These are phyloP conservation scores for Kurtzmaniella fragi DNA, from an alignment of 805 yeast genomes.

Conservation along the genomic window DNA sequence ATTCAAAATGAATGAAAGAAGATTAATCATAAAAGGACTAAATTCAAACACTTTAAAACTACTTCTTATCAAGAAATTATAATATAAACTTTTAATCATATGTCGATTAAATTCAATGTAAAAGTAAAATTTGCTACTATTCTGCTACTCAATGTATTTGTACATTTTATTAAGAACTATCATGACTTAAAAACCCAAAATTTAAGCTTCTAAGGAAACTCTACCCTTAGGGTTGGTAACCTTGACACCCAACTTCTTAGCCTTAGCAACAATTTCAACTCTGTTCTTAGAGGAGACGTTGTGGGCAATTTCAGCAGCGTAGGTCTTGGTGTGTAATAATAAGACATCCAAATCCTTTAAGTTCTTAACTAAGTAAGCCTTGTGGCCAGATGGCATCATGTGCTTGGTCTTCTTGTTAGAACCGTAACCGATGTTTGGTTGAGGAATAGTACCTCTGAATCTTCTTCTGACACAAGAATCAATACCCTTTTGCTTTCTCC, in stretches of 20 bases:
- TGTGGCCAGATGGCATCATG: constrained; percentile 97
- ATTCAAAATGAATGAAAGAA: neutral
- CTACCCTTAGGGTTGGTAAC: constrained; percentile 99
- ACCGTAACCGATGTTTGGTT: constrained; percentile 99
- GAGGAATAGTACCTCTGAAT: constrained; percentile 98
- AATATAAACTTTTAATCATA: too few relatives aligned
- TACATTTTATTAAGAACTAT: constrained; percentile 10
- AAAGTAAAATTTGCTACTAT: too few relatives aligned
- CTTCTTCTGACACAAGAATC: constrained; percentile 99
- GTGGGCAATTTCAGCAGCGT: constrained; percentile 99
- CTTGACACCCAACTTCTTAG: constrained; percentile 97
- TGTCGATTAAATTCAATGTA: neutral
- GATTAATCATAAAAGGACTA: too few relatives aligned
- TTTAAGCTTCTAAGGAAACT: constrained; percentile 94
- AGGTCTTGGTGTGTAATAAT: constrained; percentile 94
- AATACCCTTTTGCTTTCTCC: constrained; percentile 99
- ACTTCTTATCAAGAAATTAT: too few relatives aligned
- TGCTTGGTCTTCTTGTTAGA: constrained; percentile 98
- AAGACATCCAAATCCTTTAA: constrained; percentile 89
- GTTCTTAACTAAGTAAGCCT: constrained; percentile 91
- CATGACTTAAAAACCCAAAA: constrained; percentile 14
- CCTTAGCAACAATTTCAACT: constrained; percentile 91
- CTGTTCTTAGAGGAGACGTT: constrained; percentile 98
- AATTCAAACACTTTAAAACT: too few relatives aligned
- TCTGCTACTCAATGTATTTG: constrained; percentile 7